Percentiles rank a stretch among this genome's conserved stretches.
phyloP scores from a whole-genome alignment of 2,329 filamentous ascomycete species.

The Lecanicillium sp. region DNA sequence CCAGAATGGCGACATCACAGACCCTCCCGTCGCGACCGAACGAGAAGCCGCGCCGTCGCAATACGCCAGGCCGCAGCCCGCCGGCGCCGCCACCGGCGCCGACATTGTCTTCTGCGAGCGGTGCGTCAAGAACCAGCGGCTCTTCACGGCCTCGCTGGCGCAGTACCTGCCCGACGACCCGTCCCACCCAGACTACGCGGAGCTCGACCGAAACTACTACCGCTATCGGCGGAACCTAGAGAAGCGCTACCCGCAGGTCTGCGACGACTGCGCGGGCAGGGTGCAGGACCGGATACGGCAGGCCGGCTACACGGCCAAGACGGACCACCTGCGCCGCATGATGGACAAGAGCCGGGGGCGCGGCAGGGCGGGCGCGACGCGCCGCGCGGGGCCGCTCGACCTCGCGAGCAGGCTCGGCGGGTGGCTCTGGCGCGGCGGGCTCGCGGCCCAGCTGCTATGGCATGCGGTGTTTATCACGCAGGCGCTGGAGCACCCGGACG shows the following conservation, averaged over 20 bases:
- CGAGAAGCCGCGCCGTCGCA: constrained; percentile 35
- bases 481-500: constrained; percentile 22
- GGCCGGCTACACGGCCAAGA: constrained; percentile 74
- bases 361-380: constrained; percentile 22
- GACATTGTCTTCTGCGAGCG: constrained; percentile 59
- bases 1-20: constrained; percentile 81
- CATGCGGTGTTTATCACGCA: constrained; percentile 32
- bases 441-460: constrained; percentile 44
- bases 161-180: constrained; percentile 68
- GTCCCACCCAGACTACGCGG: constrained; percentile 60
- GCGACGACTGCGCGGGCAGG: constrained; percentile 68
- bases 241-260: constrained; percentile 82
- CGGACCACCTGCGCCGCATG: constrained; percentile 71
- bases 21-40: constrained; percentile 63
- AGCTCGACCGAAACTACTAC: constrained; percentile 63
- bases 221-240: constrained; percentile 69
- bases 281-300: constrained; percentile 64
- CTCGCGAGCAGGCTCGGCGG: constrained; percentile 36
- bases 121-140: constrained; percentile 83
- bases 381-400: constrained; percentile 35
- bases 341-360: constrained; percentile 57
- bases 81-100: constrained; percentile 18
- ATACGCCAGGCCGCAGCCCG: constrained; percentile 41
- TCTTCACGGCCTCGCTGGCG: constrained; percentile 69
- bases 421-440: constrained; percentile 43